Percentiles rank a stretch among this genome's conserved stretches.
Evolutionary conservation across 2,329 filamentous ascomycete genomes (phyloP).

Genomic region (Ceratocystiopsis sp.): DNA sequence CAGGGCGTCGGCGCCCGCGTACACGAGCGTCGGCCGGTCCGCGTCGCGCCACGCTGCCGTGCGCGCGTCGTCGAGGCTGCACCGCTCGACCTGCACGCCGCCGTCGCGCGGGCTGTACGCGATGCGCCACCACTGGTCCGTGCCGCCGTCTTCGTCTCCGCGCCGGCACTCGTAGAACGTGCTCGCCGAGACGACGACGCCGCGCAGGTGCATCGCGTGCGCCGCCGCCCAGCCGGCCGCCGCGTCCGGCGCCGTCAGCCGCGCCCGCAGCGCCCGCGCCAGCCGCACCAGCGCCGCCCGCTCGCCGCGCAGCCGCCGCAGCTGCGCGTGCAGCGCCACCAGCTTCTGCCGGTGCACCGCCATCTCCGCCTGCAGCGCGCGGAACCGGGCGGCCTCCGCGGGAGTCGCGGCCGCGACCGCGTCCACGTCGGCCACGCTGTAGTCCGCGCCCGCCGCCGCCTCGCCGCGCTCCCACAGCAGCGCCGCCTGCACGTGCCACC

Average conservation of each 20-base stretch:
- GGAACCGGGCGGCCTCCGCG: conserved; percentile 8
- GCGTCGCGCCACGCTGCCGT: conserved; percentile 8
- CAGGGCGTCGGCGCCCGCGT: conserved; percentile 16
- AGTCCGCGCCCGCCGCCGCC: conserved; percentile 7
- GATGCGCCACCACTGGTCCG: conserved; percentile 16
- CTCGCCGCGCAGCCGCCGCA: conserved; percentile 2
- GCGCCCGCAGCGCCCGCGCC: background rate
- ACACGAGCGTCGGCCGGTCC: conserved; percentile 14
- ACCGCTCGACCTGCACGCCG: too few relatives aligned
- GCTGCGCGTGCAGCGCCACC: conserved; percentile 4
- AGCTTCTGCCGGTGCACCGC: conserved; percentile 8
- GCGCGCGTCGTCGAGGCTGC: conserved; percentile 9
- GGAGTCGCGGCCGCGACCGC: conserved; percentile 7
- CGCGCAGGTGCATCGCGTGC: conserved; percentile 15
- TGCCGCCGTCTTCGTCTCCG: conserved; percentile 19
- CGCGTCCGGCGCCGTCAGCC: conserved; percentile 11
- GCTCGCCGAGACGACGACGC: conserved; percentile 13
- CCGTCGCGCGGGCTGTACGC: conserved; percentile 8
- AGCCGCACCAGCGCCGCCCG: conserved; percentile 4
- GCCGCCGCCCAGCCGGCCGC: conserved; percentile 13
- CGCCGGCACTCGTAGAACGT: conserved; percentile 15
- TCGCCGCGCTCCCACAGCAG: conserved; percentile 11
- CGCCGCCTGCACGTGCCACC: conserved; percentile 9
- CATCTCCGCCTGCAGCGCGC: conserved; percentile 9
- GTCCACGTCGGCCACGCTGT: conserved; percentile 8